These are phyloP conservation scores for Trichoderma afroharzianum DNA, from an alignment of 2,329 filamentous ascomycete species.

Conservation along the genomic window DNA sequence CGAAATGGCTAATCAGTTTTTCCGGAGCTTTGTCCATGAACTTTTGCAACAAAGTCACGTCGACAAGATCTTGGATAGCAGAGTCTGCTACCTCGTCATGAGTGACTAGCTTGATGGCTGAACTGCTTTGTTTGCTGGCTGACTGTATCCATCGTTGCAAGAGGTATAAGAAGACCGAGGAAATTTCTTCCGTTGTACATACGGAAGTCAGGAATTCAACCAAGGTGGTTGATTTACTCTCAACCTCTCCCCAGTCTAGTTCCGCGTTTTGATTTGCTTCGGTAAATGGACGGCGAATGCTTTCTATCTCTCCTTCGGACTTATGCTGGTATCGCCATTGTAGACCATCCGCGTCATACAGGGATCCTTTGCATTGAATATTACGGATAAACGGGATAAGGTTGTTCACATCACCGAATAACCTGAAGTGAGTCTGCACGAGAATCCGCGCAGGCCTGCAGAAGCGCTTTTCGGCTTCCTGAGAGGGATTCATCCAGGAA, in stretches of 20 bases:
- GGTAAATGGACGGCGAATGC: constrained; percentile 35
- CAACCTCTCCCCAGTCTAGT: constrained; percentile 43
- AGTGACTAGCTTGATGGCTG: constrained; percentile 28
- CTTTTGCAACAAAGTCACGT: constrained; percentile 61
- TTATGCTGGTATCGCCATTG: constrained; percentile 53
- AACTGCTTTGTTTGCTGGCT: constrained; percentile 25
- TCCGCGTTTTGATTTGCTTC: constrained; percentile 21
- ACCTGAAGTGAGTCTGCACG: constrained; percentile 54
- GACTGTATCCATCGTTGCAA: constrained; percentile 55
- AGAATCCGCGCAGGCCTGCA: constrained; percentile 47
- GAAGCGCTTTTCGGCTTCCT: constrained; percentile 36
- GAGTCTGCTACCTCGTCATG: constrained; percentile 35
- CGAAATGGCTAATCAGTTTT: constrained; percentile 60
- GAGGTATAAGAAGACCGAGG: constrained; percentile 57
- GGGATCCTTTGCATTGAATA: constrained; percentile 53
- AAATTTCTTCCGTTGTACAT: constrained; percentile 53
- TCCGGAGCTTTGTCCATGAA: constrained; percentile 62
- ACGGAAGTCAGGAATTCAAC: constrained; percentile 47
- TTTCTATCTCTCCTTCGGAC: constrained; percentile 48
- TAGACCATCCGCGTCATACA: constrained; percentile 24
- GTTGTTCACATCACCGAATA: constrained; percentile 51
- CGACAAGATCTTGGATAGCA: constrained; percentile 47
- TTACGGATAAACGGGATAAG: constrained; percentile 49
- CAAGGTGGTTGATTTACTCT: constrained; percentile 46
- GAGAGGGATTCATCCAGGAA: constrained; percentile 43